These are phyloP conservation scores for Xylaria sp. DNA, from an alignment of 2,329 filamentous ascomycete species.

Conservation along the genomic window DNA sequence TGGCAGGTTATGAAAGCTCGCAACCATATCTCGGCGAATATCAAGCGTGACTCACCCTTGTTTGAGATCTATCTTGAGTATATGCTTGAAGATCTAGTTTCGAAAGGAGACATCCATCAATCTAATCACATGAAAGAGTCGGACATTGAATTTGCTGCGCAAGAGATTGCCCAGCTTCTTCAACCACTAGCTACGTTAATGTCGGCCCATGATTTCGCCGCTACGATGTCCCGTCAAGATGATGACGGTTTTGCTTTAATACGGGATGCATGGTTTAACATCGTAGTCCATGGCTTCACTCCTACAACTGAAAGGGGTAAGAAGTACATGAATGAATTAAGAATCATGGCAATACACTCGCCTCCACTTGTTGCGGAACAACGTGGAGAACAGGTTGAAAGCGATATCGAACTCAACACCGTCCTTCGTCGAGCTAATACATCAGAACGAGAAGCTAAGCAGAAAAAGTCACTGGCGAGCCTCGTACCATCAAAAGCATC, in stretches of 20 bases:
- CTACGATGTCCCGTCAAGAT: slow-evolving; percentile 59
- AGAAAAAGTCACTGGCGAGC: slow-evolving; percentile 80
- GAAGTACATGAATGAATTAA: slow-evolving; percentile 79
- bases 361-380: slow-evolving; percentile 89
- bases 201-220: slow-evolving; percentile 69
- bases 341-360: slow-evolving; percentile 86
- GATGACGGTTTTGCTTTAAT: slow-evolving; percentile 79
- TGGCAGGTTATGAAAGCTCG: slow-evolving; percentile 77
- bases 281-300: slow-evolving; percentile 91
- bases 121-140: slow-evolving; percentile 77
- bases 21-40: slow-evolving; percentile 77
- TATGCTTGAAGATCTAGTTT: slow-evolving; percentile 86
- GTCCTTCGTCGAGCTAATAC: slow-evolving; percentile 88
- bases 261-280: slow-evolving; percentile 98
- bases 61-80: slow-evolving; percentile 87
- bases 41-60: slow-evolving; percentile 75
- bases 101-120: slow-evolving; percentile 86
- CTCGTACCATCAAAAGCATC: slow-evolving; percentile 80
- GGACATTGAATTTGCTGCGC: slow-evolving; percentile 83
- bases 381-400: slow-evolving; percentile 89
- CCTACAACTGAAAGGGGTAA: slow-evolving; percentile 78
- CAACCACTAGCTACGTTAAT: slow-evolving; percentile 89
- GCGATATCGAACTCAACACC: slow-evolving; percentile 96
- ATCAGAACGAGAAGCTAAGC: slow-evolving; percentile 78
- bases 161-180: slow-evolving; percentile 88